A percentile compares a stretch with the other conserved stretches of the same genome.
Evolutionary conservation across 2,329 filamentous ascomycete species (phyloP).

Genomic region (Ilyonectria robusta): DNA sequence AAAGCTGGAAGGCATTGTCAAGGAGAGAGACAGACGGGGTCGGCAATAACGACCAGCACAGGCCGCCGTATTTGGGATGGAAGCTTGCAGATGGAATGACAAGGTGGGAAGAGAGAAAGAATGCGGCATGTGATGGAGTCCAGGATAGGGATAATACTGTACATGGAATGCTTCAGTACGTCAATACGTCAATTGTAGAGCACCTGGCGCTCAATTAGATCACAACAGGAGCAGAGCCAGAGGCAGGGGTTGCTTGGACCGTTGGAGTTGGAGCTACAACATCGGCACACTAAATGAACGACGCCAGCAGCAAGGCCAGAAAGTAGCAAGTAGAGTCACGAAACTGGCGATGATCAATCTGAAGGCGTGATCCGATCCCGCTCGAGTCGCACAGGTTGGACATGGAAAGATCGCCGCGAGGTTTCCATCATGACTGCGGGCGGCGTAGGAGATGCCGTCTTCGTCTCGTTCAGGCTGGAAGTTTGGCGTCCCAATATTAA

Average conservation of each 20-base stretch:
- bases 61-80: too few species aligned
- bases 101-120: not conserved
- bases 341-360: constrained; percentile 24
- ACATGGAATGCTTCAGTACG: not conserved
- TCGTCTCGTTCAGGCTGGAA: not conserved
- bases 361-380: constrained; percentile 11
- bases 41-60: not conserved
- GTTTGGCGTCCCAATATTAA: not conserved
- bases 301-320: constrained; percentile 7
- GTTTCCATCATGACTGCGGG: constrained; percentile 4
- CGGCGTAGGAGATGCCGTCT: not conserved
- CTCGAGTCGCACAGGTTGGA: not conserved
- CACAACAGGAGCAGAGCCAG: not conserved
- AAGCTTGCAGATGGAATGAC: not conserved
- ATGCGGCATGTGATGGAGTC: constrained; percentile 3
- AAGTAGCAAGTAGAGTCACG: constrained; percentile 11
- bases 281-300: not conserved
- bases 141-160: not conserved
- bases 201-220: not conserved
- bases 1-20: not conserved
- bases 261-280: constrained; percentile 1
- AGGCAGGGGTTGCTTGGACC: constrained; percentile 2
- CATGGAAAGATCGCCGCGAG: not conserved
- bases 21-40: not conserved
- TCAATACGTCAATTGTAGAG: not conserved